A percentile compares a stretch with the other conserved stretches of the same genome.
These are phyloP conservation scores for Trypanosoma lewisi DNA, from an alignment of 208 protist species.

Conservation along the genomic window DNA sequence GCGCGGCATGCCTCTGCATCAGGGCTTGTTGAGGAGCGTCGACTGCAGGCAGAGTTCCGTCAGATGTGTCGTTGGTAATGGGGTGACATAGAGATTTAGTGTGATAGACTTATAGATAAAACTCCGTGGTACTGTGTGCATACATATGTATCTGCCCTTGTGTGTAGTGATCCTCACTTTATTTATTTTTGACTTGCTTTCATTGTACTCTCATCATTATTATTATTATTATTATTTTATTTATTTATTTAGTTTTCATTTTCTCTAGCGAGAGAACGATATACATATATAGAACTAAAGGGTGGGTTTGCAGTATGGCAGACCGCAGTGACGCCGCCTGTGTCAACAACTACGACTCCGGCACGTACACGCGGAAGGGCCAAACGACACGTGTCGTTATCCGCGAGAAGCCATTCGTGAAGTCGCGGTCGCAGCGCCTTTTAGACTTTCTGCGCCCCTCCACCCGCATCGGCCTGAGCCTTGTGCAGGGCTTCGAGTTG, in stretches of 20 bases:
- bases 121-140: neutral
- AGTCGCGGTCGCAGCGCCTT: constrained; percentile 70
- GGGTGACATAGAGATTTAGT: neutral
- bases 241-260: no score
- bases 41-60: constrained; percentile 23
- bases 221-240: no score
- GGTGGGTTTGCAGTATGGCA: neutral
- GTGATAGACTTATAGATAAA: no score
- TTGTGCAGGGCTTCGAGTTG: constrained; percentile 66
- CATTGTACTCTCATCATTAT: no score
- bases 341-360: constrained; percentile 71
- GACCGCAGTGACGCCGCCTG: constrained; percentile 29
- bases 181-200: no score
- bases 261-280: no score
- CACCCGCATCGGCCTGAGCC: constrained; percentile 55
- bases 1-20: constrained; percentile 24
- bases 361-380: constrained; percentile 57
- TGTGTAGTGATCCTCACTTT: neutral
- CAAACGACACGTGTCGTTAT: constrained; percentile 63
- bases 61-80: constrained; percentile 22
- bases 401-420: constrained; percentile 75
- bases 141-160: neutral
- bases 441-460: constrained; percentile 60
- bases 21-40: constrained; percentile 22
- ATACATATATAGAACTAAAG: no score